Evolutionary conservation across 2,329 filamentous ascomycete genomes (phyloP).

Genomic region (Trichoderma sp.): DNA sequence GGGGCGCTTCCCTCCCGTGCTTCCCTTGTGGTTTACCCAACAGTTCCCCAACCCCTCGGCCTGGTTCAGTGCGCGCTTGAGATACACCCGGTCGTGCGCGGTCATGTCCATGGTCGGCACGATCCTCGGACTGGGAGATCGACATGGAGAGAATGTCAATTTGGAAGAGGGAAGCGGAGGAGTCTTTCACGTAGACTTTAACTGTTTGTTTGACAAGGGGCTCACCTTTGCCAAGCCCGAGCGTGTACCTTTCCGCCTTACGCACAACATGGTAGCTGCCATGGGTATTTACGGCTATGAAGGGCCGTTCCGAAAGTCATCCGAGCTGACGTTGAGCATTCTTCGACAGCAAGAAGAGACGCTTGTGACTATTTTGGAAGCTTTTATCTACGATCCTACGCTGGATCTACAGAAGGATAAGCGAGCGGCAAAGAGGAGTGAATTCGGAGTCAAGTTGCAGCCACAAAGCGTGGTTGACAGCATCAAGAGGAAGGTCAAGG

Average conservation of each 20-base stretch:
- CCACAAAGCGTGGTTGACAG: slow-evolving; percentile 80
- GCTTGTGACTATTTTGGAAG: slow-evolving; percentile 94
- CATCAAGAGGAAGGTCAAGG: slow-evolving; percentile 83
- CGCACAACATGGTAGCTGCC: slow-evolving; percentile 97
- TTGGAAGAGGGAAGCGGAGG: slow-evolving; percentile 93
- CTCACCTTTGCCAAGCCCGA: slow-evolving; percentile 94
- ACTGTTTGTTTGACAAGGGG: slow-evolving; percentile 98
- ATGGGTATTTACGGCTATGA: slow-evolving; percentile 96
- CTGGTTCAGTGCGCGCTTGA: slow-evolving; percentile 87
- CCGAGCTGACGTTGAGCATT: slow-evolving; percentile 82
- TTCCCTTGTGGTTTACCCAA: slow-evolving; percentile 94
- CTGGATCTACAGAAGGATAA: slow-evolving; percentile 82
- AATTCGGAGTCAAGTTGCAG: slow-evolving; percentile 52
- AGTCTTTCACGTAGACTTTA: slow-evolving; percentile 98
- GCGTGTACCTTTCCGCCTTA: slow-evolving; percentile 91
- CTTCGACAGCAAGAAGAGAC: slow-evolving; percentile 92
- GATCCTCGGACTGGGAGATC: slow-evolving; percentile 88
- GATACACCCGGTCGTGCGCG: slow-evolving; percentile 90
- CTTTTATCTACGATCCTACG: slow-evolving; percentile 95
- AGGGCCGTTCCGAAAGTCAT: slow-evolving; percentile 86
- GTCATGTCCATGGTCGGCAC: slow-evolving; percentile 99
- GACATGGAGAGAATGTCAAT: slow-evolving; percentile 95
- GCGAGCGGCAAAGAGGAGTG: slow-evolving; percentile 36
- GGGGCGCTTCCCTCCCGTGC: slow-evolving; percentile 73
- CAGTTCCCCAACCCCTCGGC: slow-evolving; percentile 89